phyloP scores from a whole-genome alignment of 2,329 filamentous ascomycete genomes.

The Endocalyx cinctus region DNA sequence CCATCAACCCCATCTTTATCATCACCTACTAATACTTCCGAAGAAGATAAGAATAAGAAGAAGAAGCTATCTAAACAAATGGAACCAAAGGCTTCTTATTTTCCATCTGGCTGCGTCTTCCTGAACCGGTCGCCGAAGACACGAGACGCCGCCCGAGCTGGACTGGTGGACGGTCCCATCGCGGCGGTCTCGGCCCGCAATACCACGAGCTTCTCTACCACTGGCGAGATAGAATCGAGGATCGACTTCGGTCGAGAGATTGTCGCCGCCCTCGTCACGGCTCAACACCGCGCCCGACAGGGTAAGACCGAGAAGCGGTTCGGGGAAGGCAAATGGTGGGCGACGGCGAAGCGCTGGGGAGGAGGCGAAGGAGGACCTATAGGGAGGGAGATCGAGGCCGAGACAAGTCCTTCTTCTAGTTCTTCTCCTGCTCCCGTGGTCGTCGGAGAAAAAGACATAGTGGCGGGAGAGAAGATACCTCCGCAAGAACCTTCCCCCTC shows the following conservation, averaged over 20 bases:
- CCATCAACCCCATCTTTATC: no score
- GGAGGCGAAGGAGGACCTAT: conserved; percentile 59
- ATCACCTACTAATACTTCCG: no score
- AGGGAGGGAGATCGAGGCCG: conserved; percentile 53
- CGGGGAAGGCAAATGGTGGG: conserved; percentile 59
- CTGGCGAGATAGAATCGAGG: conserved; percentile 52
- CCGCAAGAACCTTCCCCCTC: no score
- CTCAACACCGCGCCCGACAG: conserved; percentile 59
- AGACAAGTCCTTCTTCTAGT: no score
- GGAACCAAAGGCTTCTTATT: conserved; percentile 42
- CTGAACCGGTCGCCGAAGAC: conserved; percentile 56
- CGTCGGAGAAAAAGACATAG: conserved; percentile 41
- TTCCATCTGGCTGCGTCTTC: conserved; percentile 55
- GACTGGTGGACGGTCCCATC: conserved; percentile 58
- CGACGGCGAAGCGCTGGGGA: conserved; percentile 56
- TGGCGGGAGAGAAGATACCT: no score
- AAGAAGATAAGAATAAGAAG: neutral
- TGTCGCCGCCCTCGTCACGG: conserved; percentile 55
- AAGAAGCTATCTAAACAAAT: conserved; percentile 3
- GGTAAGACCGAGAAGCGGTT: conserved; percentile 51
- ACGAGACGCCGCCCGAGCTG: conserved; percentile 55
- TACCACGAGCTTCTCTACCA: conserved; percentile 45
- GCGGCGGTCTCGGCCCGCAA: conserved; percentile 56
- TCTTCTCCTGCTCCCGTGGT: no score
- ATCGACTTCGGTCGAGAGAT: conserved; percentile 60